phyloP scores from a whole-genome alignment of 1,139 yeast species.

The Candida sanyaensis region DNA sequence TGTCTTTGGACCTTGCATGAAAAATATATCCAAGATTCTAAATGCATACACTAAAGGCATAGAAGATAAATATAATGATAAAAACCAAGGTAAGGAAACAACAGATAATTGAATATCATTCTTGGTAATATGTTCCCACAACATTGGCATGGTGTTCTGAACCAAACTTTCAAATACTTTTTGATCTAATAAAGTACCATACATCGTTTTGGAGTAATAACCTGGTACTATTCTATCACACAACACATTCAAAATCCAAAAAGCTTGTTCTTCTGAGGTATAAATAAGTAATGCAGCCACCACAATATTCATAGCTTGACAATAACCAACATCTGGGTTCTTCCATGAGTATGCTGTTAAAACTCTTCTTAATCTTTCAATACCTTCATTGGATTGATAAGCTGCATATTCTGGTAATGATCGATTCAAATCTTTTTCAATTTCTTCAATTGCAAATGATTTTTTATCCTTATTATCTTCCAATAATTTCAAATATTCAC shows the following conservation, averaged over 20 bases:
- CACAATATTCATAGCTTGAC: slow-evolving; percentile 99
- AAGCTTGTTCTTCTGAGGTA: slow-evolving; percentile 97
- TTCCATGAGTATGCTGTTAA: slow-evolving; percentile 95
- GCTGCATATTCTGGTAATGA: slow-evolving; percentile 96
- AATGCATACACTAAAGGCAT: slow-evolving; percentile 96
- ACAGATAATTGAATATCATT: slow-evolving; percentile 93
- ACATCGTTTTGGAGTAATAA: slow-evolving; percentile 96
- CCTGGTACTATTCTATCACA: slow-evolving; percentile 93
- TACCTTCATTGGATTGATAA: slow-evolving; percentile 85
- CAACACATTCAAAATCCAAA: slow-evolving; percentile 83
- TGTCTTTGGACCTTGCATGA: slow-evolving; percentile 86
- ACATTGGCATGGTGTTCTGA: slow-evolving; percentile 82
- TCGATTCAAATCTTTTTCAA: slow-evolving; percentile 92
- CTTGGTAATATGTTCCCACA: slow-evolving; percentile 79
- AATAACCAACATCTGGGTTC: slow-evolving; percentile 95
- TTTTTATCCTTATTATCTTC: slow-evolving; percentile 60
- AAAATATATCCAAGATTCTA: slow-evolving; percentile 87
- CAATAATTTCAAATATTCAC: slow-evolving; percentile 59
- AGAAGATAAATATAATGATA: slow-evolving; percentile 84
- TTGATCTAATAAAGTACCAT: slow-evolving; percentile 93
- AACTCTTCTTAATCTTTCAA: slow-evolving; percentile 79
- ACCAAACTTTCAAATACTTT: slow-evolving; percentile 90
- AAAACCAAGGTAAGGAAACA: slow-evolving; percentile 94
- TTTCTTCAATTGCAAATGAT: slow-evolving; percentile 91
- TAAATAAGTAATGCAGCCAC: slow-evolving; percentile 90